Conservation (phyloP, 1,139 yeast species). For the Diutina pseudorugosa region DNA sequence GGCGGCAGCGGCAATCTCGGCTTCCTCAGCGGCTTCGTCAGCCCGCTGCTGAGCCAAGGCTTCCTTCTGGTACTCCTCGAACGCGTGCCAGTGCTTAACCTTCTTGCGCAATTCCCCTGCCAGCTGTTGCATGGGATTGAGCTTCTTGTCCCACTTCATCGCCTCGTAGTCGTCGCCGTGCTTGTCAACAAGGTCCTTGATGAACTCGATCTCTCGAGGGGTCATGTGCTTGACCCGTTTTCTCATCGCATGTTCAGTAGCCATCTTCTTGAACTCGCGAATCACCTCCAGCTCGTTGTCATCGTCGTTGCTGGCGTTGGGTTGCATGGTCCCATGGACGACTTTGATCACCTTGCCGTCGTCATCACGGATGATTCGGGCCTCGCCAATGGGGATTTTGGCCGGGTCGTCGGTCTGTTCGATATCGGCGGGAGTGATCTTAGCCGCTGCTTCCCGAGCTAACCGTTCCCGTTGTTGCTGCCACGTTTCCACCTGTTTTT, state of each 20-base stretch:
- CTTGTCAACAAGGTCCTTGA: conserved; percentile 42
- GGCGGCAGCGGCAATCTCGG: not conserved
- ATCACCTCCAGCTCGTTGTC: conserved; percentile 15
- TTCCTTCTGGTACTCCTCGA: conserved; percentile 3
- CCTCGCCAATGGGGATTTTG: conserved; percentile 68
- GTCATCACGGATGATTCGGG: conserved; percentile 60
- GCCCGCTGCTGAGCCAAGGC: not conserved
- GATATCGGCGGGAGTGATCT: not conserved
- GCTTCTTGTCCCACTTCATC: conserved; percentile 86
- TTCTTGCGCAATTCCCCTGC: conserved; percentile 74
- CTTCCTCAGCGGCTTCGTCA: not conserved
- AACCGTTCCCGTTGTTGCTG: conserved; percentile 15
- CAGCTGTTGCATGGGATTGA: conserved; percentile 73
- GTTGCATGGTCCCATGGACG: conserved; percentile 50
- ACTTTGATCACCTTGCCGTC: conserved; percentile 60
- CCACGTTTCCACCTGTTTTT: conserved; percentile 14
- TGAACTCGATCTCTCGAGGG: conserved; percentile 65
- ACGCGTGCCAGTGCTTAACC: conserved; percentile 52
- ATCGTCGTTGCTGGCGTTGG: not conserved
- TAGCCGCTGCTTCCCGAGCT: conserved; percentile 18
- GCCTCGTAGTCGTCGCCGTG: conserved; percentile 81
- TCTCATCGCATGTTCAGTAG: conserved; percentile 28
- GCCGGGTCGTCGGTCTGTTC: conserved; percentile 25
- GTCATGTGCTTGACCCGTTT: conserved; percentile 17
- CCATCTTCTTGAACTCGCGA: conserved; percentile 59